Percentiles rank a stretch among this genome's conserved stretches.
Evolutionary conservation across 2,329 filamentous ascomycete species (phyloP).

Genomic region (Epicoccum sorghinum): DNA sequence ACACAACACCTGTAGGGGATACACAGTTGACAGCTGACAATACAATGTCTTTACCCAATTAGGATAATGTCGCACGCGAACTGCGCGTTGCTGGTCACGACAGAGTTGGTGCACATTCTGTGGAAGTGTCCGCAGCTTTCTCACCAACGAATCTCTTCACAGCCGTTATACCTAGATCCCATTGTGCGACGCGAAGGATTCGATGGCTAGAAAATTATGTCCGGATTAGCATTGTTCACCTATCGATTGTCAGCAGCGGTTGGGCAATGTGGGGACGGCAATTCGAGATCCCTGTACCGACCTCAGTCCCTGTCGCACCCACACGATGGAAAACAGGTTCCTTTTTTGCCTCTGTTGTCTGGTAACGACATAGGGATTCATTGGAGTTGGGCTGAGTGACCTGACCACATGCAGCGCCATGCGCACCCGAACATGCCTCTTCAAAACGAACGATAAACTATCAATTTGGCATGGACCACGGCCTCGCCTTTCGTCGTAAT

Average conservation of each 20-base stretch:
- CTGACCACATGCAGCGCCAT: too few species aligned
- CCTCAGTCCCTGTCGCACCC: background rate
- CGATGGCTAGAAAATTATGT: background rate
- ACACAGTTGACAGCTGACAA: too few species aligned
- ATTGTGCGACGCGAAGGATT: conserved; percentile 5
- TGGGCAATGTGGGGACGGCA: background rate
- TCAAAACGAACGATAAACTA: background rate
- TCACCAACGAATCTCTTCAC: too few species aligned
- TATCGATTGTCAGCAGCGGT: background rate
- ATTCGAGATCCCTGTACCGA: background rate
- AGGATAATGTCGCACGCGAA: too few species aligned
- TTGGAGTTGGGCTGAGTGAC: too few species aligned
- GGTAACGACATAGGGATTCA: background rate
- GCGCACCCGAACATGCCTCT: background rate
- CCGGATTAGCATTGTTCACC: background rate
- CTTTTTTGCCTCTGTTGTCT: background rate
- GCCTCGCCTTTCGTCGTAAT: too few species aligned
- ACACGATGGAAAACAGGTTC: background rate
- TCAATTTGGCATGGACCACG: background rate
- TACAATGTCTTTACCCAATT: too few species aligned
- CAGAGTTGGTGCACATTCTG: too few species aligned
- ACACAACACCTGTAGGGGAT: too few species aligned
- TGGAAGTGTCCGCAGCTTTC: too few species aligned
- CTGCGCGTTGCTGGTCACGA: too few species aligned
- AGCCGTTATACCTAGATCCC: background rate